Evolutionary conservation across 768 basidiomycete species (phyloP), one percentile per base, ranked within the genome.

Genomic region (Psilocybe cubensis): DNA sequence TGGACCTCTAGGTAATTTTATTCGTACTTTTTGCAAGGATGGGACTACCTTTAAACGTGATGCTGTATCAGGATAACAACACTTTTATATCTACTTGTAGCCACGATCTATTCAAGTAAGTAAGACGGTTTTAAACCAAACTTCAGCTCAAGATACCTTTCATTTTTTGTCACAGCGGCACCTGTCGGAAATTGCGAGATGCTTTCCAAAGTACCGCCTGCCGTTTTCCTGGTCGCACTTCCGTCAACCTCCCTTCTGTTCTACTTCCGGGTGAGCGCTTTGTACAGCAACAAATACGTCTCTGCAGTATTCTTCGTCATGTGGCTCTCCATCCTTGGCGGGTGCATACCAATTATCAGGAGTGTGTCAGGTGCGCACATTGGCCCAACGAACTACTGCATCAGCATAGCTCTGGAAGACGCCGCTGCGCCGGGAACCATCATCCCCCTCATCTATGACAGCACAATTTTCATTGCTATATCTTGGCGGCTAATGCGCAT

Each of bases 391-490:
- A 52, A 53, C 21, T 52, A 56, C 38, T 60, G 59, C n/a, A 41
- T 52, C 9, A 42, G 27, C 23, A 38, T 29, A 10, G 23, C 42
- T 2, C 21, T 38, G 4, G 41, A 35, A 8, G 31, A 47, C 6
- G 35, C 20, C 20, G 53, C 49, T 3, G 60, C 52, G 3, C 51
- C 62, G 17, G 47, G 62, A 2, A 59, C 56, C 0, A 59, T 71
- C 20, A 45, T 57, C 4, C 50, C 58, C 0, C 44, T 67, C 1
- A 42, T 72, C n/a, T 55, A 68, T 29, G 74, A 74, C 44, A 73
- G 67, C 1, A 33, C 55, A 20, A 63, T 71, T 3, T 71, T 71
- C 52, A 14, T 72, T 24, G 65, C 71, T 4, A 71, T 74, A 9
- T 71, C 73, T 2, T 68, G 62, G 50, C 58, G 65, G 0, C 60